Conservation (phyloP, 352 stramenopile genomes). For the Globisporangium nodosum region DNA sequence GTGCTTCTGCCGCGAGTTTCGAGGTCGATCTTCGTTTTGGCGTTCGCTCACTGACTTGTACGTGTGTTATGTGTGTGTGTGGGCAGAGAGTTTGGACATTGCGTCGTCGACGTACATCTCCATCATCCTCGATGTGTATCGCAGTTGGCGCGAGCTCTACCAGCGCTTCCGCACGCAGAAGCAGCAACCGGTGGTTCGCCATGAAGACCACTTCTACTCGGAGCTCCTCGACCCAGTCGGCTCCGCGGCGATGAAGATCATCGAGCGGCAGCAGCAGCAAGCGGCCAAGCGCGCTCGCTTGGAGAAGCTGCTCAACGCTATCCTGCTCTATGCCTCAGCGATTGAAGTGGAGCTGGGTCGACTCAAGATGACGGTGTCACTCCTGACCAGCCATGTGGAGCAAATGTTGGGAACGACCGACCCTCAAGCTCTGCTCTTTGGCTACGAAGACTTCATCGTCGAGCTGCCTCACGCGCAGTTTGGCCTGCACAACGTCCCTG, state of each 20-base stretch:
- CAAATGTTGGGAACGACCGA: constrained; percentile 15
- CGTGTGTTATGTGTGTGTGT: constrained; percentile 3
- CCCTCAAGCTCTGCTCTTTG: constrained; percentile 17
- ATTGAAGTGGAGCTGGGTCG: constrained; percentile 43
- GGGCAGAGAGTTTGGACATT: constrained; percentile 19
- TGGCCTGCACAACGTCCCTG: constrained; percentile 40
- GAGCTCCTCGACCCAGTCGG: constrained; percentile 3
- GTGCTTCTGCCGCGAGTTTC: neutral
- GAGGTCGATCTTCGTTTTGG: neutral
- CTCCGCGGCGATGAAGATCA: constrained; percentile 10
- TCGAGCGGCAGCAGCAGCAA: constrained; percentile 15
- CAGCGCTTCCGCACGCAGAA: constrained; percentile 28
- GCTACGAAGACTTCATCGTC: constrained; percentile 40
- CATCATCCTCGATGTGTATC: constrained; percentile 40
- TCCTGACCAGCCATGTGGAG: constrained; percentile 45
- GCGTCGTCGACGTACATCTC: constrained; percentile 39
- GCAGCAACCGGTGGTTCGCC: constrained; percentile 7
- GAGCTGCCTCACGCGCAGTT: constrained; percentile 19
- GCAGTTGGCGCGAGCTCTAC: constrained; percentile 36
- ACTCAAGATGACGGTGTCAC: constrained; percentile 39
- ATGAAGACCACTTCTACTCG: constrained; percentile 5
- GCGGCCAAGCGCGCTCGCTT: constrained; percentile 21
- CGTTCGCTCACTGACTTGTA: neutral
- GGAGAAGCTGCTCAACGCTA: constrained; percentile 44
- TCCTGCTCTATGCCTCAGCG: constrained; percentile 45